Evolutionary conservation across 495 filamentous ascomycete species (phyloP).

Genomic region (Aspergillus ellipticus): DNA sequence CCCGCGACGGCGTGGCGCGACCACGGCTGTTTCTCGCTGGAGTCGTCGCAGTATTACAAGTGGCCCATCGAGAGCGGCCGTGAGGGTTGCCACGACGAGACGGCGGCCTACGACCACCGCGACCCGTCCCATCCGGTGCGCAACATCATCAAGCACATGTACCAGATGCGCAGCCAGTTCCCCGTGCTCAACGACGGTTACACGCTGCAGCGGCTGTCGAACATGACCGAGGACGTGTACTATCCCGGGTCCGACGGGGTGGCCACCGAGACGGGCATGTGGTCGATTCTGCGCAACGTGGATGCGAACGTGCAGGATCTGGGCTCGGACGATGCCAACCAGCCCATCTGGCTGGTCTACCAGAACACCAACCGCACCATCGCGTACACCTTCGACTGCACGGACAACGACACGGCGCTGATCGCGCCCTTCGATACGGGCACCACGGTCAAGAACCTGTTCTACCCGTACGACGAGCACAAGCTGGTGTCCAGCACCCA

Average conservation of each 20-base stretch:
- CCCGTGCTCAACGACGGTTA: conserved; percentile 64
- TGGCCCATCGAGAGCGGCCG: conserved; percentile 54
- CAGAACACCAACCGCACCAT: conserved; percentile 53
- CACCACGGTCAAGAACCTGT: conserved; percentile 59
- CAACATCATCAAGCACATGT: conserved; percentile 65
- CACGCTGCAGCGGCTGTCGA: conserved; percentile 52
- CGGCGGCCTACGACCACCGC: conserved; percentile 61
- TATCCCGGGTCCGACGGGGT: conserved; percentile 50
- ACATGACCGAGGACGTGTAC: conserved; percentile 47
- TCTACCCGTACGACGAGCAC: conserved; percentile 57
- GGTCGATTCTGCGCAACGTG: conserved; percentile 57
- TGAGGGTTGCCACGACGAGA: conserved; percentile 57
- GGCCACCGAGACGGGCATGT: conserved; percentile 62
- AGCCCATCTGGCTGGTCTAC: conserved; percentile 63
- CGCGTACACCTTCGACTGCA: conserved; percentile 58
- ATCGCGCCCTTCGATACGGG: conserved; percentile 54
- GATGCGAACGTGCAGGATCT: conserved; percentile 51
- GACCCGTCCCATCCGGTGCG: conserved; percentile 63
- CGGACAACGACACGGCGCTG: conserved; percentile 39
- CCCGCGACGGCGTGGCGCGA: conserved; percentile 62
- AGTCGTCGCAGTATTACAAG: conserved; percentile 52
- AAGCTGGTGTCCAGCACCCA: conserved; percentile 33
- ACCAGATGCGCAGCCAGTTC: conserved; percentile 53
- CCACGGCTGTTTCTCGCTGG: conserved; percentile 63
- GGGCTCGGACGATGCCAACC: conserved; percentile 40